A percentile compares a stretch with the other conserved stretches of the same genome.
phyloP scores from a whole-genome alignment of 495 filamentous ascomycete genomes.

The Penicillium goetzii region DNA sequence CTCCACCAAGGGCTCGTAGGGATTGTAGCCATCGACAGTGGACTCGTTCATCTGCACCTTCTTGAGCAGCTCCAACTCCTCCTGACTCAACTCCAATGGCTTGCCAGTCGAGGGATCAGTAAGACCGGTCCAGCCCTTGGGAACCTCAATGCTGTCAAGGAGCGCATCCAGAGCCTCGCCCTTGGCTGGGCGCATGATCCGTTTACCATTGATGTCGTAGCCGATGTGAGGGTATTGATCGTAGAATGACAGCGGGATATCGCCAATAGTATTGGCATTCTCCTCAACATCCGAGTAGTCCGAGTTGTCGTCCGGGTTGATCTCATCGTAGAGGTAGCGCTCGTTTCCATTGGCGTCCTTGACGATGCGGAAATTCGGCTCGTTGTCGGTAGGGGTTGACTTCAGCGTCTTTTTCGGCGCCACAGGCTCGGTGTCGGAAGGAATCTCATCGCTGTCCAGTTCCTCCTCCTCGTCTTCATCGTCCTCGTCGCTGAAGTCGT shows the following conservation, averaged over 20 bases:
- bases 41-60: constrained; percentile 91
- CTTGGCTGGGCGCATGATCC: constrained; percentile 92
- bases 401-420: constrained; percentile 26
- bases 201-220: constrained; percentile 98
- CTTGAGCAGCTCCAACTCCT: constrained; percentile 86
- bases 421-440: constrained; percentile 47
- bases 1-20: constrained; percentile 88
- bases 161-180: constrained; percentile 93
- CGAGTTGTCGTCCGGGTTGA: constrained; percentile 93
- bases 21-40: constrained; percentile 84
- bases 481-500: constrained; percentile 51
- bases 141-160: constrained; percentile 95
- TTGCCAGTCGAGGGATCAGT: constrained; percentile 92
- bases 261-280: constrained; percentile 85
- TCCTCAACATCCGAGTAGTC: constrained; percentile 86
- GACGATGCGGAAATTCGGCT: constrained; percentile 52
- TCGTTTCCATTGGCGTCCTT: constrained; percentile 74
- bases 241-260: constrained; percentile 94
- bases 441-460: constrained; percentile 56
- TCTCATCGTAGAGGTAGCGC: constrained; percentile 81
- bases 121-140: constrained; percentile 95
- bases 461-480: constrained; percentile 48
- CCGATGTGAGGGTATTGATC: constrained; percentile 97
- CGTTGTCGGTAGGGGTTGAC: constrained; percentile 23
- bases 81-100: constrained; percentile 81